These are phyloP conservation scores for Mycena belliarum DNA, from an alignment of 768 basidiomycete species.

Conservation along the genomic window DNA sequence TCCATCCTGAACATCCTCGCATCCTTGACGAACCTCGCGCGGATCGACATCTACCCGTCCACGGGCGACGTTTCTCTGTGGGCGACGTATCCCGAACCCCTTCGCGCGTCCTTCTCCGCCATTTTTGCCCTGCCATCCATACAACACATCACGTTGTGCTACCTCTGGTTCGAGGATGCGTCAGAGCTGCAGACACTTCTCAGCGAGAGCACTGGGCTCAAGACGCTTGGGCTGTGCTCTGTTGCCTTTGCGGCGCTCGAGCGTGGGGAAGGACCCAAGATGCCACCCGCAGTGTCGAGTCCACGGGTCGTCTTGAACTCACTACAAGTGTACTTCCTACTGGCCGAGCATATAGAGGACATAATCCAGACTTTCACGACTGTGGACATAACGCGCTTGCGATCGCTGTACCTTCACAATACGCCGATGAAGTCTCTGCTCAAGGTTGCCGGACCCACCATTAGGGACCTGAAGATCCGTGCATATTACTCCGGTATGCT, in stretches of 20 bases:
- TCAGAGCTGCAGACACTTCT: slow-evolving; percentile 6
- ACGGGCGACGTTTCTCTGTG: neutral
- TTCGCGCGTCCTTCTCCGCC: neutral
- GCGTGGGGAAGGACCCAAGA: neutral
- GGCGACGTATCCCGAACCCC: neutral
- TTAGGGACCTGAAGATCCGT: neutral
- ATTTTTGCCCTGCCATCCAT: slow-evolving; percentile 1
- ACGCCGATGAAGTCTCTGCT: slow-evolving; percentile 3
- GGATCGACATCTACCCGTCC: slow-evolving; percentile 5
- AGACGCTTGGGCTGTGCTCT: slow-evolving; percentile 8
- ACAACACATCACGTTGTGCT: slow-evolving; percentile 14
- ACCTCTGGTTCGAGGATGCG: slow-evolving; percentile 2
- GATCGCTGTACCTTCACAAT: slow-evolving; percentile 14
- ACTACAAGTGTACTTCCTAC: slow-evolving; percentile 10
- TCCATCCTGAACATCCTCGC: neutral
- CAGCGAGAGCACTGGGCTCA: neutral
- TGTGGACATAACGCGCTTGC: slow-evolving; percentile 10
- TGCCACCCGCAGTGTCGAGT: neutral
- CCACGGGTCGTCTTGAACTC: slow-evolving; percentile 4
- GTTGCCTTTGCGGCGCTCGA: neutral
- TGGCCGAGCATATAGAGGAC: neutral
- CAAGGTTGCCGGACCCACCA: neutral
- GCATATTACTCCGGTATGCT: slow-evolving; percentile 8
- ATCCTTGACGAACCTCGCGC: neutral
- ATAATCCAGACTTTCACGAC: slow-evolving; percentile 2